These are phyloP conservation scores for Tetrahymena thermophila DNA, from an alignment of 73 alveolate species.

Conservation along the genomic window DNA sequence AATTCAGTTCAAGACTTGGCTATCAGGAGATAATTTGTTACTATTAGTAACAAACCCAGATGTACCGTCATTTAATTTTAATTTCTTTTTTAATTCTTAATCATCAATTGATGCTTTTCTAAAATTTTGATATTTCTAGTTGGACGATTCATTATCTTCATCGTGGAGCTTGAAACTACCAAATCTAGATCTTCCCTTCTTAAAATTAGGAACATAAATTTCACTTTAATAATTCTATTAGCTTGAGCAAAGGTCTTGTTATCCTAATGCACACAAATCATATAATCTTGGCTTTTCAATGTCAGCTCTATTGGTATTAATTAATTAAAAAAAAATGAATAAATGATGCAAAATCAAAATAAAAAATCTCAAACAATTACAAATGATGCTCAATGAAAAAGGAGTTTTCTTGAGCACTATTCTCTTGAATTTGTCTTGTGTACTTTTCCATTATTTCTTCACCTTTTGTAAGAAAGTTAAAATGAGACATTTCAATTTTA, in stretches of 20 bases:
- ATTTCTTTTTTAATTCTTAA: not conserved
- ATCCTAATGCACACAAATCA: not conserved
- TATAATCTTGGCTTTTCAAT: not conserved
- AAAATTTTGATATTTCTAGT: not conserved
- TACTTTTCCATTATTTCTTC: not conserved
- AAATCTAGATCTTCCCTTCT: not conserved
- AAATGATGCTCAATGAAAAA: not conserved
- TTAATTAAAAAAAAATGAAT: not conserved
- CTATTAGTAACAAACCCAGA: not conserved
- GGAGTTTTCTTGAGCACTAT: not conserved
- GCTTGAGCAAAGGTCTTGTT: not conserved
- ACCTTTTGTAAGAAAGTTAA: not conserved
- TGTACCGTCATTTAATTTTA: not conserved
- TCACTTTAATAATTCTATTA: not conserved
- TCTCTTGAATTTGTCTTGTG: not conserved
- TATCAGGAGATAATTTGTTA: not conserved
- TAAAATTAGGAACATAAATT: not conserved
- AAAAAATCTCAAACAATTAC: not conserved
- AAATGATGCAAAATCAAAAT: not conserved
- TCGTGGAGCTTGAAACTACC: not conserved
- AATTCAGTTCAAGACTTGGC: not conserved
- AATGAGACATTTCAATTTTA: not conserved
- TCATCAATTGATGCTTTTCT: not conserved
- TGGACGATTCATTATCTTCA: not conserved
- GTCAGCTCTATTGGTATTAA: not conserved